A percentile compares a stretch with the other conserved stretches of the same genome.
Conservation (phyloP, 1,284 basidiomycete species). For the Veloboletus limbatus region DNA sequence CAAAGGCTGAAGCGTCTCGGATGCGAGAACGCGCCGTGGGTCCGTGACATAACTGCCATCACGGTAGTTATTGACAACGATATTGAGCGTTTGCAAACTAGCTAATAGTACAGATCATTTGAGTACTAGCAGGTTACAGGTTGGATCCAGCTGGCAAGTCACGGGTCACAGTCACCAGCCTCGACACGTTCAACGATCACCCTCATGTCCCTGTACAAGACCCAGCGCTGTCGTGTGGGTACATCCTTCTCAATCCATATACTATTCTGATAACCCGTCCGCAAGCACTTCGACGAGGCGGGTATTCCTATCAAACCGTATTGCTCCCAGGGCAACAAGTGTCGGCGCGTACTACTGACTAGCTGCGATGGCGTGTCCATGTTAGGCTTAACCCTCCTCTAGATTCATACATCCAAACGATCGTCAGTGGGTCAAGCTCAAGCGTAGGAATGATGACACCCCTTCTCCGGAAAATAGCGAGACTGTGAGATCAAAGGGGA, state of each 20-base stretch:
- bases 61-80: neutral
- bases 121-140: too few species aligned
- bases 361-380: constrained; percentile 7
- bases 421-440: constrained; percentile 40
- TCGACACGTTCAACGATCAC: constrained; percentile 1
- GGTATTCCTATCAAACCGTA: constrained; percentile 41
- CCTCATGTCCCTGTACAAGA: constrained; percentile 40
- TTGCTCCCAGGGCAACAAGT: constrained; percentile 46
- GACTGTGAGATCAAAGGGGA: constrained; percentile 21
- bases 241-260: neutral
- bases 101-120: too few species aligned
- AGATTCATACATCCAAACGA: constrained; percentile 56
- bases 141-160: constrained; percentile 11
- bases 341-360: constrained; percentile 39
- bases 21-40: neutral
- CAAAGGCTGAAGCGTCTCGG: constrained; percentile 10
- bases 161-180: constrained; percentile 28
- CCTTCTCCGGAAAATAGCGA: constrained; percentile 21
- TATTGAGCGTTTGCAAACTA: neutral
- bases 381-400: constrained; percentile 10
- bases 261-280: constrained; percentile 11
- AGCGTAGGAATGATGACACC: constrained; percentile 16
- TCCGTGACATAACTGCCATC: constrained; percentile 5
- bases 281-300: constrained; percentile 44
- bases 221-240: constrained; percentile 47